These are phyloP conservation scores for Barnettozyma hawaiiensis DNA, from an alignment of 1,139 yeast genomes.

Conservation along the genomic window DNA sequence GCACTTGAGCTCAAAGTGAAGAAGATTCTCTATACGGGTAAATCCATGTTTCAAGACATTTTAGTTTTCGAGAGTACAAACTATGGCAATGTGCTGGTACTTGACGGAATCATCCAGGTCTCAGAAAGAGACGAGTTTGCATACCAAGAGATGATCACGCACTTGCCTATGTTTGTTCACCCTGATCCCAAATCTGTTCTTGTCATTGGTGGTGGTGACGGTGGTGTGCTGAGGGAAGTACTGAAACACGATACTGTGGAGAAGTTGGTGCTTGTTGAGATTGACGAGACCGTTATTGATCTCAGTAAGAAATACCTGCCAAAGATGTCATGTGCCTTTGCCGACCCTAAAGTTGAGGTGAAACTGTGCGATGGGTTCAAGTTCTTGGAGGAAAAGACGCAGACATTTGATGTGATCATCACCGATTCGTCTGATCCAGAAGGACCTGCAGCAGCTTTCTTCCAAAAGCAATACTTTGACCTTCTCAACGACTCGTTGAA, in stretches of 20 bases:
- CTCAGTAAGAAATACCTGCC: conserved; percentile 75
- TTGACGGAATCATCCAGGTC: conserved; percentile 84
- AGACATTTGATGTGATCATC: conserved; percentile 76
- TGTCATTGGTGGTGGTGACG: conserved; percentile 93
- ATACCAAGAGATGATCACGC: conserved; percentile 85
- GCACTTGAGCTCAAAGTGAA: conserved; percentile 83
- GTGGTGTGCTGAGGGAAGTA: conserved; percentile 84
- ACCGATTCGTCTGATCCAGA: conserved; percentile 97
- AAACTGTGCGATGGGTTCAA: conserved; percentile 87
- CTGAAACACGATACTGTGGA: conserved; percentile 72
- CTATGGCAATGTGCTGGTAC: conserved; percentile 79
- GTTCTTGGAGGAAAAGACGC: conserved; percentile 47
- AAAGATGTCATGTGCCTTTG: conserved; percentile 65
- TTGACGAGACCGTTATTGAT: conserved; percentile 80
- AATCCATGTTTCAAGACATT: conserved; percentile 72
- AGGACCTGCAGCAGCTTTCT: conserved; percentile 95
- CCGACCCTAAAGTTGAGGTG: conserved; percentile 68
- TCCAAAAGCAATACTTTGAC: conserved; percentile 77
- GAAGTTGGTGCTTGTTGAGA: conserved; percentile 77
- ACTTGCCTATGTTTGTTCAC: conserved; percentile 72
- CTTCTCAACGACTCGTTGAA: conserved; percentile 64
- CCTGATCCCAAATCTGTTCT: conserved; percentile 67
- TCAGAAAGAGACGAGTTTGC: conserved; percentile 89
- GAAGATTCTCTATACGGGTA: conserved; percentile 64
- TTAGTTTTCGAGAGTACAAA: conserved; percentile 67